Evolutionary conservation across 1,284 basidiomycete species (phyloP).

Genomic region (Sanguinoderma infundibulare): DNA sequence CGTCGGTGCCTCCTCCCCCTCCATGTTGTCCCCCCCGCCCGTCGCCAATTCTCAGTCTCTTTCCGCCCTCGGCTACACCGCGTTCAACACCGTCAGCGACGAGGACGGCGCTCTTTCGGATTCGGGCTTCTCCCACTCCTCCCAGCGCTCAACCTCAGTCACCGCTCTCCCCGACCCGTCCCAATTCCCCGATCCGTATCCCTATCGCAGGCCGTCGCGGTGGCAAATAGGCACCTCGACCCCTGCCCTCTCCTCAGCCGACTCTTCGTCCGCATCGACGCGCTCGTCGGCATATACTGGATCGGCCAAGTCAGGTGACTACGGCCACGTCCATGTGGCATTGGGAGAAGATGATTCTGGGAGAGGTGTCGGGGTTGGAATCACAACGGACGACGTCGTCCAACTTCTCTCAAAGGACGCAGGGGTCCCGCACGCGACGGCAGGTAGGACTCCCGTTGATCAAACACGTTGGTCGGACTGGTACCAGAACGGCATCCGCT

Average conservation of each 20-base stretch:
- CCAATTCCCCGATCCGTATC: constrained; percentile 62
- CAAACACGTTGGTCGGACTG: constrained; percentile 67
- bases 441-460: constrained; percentile 51
- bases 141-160: constrained; percentile 51
- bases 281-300: constrained; percentile 79
- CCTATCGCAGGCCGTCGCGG: constrained; percentile 48
- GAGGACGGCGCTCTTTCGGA: constrained; percentile 45
- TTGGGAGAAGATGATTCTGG: constrained; percentile 63
- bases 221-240: constrained; percentile 35
- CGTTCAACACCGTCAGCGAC: constrained; percentile 30
- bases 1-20: constrained; percentile 32
- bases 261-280: constrained; percentile 70
- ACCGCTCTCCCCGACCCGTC: constrained; percentile 62
- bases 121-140: constrained; percentile 42
- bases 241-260: constrained; percentile 64
- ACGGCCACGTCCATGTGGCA: constrained; percentile 65
- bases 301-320: constrained; percentile 68
- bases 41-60: constrained; percentile 22
- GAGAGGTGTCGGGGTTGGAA: constrained; percentile 53
- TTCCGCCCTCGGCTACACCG: constrained; percentile 27
- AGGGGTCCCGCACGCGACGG: constrained; percentile 45
- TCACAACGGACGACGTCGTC: constrained; percentile 65
- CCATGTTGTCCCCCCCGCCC: constrained; percentile 25
- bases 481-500: constrained; percentile 63
- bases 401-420: constrained; percentile 61